Percentiles rank a stretch among this genome's conserved stretches.
Evolutionary conservation across 2,329 filamentous ascomycete species (phyloP).

Genomic region (Fusarium buharicum): DNA sequence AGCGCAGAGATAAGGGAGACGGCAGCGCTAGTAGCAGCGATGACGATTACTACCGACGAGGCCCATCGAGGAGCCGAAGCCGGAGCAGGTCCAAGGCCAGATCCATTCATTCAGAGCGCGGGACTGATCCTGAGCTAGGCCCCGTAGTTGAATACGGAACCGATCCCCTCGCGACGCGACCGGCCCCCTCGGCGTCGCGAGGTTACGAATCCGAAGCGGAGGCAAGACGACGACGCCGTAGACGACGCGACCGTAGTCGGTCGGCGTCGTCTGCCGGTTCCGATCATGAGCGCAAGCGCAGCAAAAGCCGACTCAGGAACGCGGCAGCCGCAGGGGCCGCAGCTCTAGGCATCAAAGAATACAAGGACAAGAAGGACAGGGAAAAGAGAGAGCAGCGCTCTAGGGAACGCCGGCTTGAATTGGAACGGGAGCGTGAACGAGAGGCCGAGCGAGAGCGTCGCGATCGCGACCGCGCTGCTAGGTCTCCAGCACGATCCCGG

Average conservation of each 20-base stretch:
- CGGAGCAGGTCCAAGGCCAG: conserved; percentile 64
- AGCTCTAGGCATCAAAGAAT: conserved; percentile 71
- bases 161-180: conserved; percentile 62
- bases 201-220: conserved; percentile 62
- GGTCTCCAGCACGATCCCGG: conserved; percentile 31
- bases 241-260: conserved; percentile 52
- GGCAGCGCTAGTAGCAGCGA: conserved; percentile 50
- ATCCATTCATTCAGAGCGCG: conserved; percentile 61
- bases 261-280: conserved; percentile 49
- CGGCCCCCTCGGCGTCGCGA: conserved; percentile 50
- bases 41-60: conserved; percentile 51
- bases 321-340: conserved; percentile 69
- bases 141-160: conserved; percentile 72
- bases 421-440: conserved; percentile 38
- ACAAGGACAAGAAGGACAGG: conserved; percentile 57
- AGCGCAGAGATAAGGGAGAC: conserved; percentile 69
- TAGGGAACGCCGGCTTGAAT: conserved; percentile 47
- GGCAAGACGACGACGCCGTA: conserved; percentile 54
- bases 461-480: conserved; percentile 49
- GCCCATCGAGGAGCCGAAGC: conserved; percentile 52
- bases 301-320: conserved; percentile 64
- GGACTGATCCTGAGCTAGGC: conserved; percentile 73
- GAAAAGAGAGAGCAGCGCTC: conserved; percentile 51
- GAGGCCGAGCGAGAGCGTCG: conserved; percentile 35
- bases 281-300: conserved; percentile 58